phyloP scores from a whole-genome alignment of 1,284 basidiomycete species.

The Stygiomarasmius scandens region DNA sequence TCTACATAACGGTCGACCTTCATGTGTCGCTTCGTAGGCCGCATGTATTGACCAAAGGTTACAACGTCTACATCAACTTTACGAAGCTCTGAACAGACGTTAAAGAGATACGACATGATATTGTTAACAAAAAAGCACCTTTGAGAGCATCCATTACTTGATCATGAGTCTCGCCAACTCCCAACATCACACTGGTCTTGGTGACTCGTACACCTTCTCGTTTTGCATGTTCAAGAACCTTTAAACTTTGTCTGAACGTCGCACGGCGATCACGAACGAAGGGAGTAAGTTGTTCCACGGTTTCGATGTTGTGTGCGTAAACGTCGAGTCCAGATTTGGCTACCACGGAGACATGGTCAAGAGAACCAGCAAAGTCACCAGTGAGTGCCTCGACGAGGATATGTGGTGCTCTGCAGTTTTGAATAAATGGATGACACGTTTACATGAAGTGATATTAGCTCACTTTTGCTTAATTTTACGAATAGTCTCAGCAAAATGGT shows the following conservation, averaged over 20 bases:
- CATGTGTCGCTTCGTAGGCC: constrained; percentile 98
- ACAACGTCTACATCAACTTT: constrained; percentile 93
- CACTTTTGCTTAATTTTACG: constrained; percentile 94
- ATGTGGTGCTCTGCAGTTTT: constrained; percentile 73
- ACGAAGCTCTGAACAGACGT: constrained; percentile 69
- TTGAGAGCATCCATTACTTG: constrained; percentile 85
- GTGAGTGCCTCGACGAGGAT: constrained; percentile 98
- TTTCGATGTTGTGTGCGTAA: constrained; percentile 98
- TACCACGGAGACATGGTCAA: constrained; percentile 78
- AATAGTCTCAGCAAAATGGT: constrained; percentile 95
- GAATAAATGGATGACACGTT: constrained; percentile 2
- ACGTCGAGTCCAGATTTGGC: constrained; percentile 95
- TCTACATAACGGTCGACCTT: constrained; percentile 97
- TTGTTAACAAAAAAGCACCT: constrained; percentile 50
- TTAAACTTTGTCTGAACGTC: constrained; percentile 87
- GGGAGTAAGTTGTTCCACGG: constrained; percentile 91
- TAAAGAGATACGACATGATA: neutral
- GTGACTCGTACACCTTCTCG: constrained; percentile 86
- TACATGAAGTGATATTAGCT: neutral
- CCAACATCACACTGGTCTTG: constrained; percentile 99
- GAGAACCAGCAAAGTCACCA: constrained; percentile 88
- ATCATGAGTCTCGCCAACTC: constrained; percentile 88
- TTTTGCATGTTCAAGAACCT: constrained; percentile 84
- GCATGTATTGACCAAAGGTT: constrained; percentile 99
- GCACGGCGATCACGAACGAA: constrained; percentile 95